Base-by-base conservation (phyloP, 2,329 filamentous ascomycete species). In the Diplodia seriata region DNA sequence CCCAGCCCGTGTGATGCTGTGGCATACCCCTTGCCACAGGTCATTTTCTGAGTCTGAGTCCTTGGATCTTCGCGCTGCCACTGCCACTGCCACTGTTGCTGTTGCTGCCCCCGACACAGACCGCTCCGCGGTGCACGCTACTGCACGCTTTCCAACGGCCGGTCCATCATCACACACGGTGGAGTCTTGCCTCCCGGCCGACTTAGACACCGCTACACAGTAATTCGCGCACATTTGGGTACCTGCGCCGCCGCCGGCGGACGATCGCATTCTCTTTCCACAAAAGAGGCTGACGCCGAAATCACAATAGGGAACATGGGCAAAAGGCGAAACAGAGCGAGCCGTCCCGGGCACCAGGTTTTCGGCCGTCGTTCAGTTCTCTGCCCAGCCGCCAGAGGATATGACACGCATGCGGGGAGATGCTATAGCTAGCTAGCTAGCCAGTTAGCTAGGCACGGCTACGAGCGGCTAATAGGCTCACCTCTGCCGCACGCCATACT, bases 251-350 rank as follows among this genome's bases (percentile, higher is more conserved):
- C 14, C 40, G 38, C 11, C 33, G 33, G 33, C 8, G 11, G 20
- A 9, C 3, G 15, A 49, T 9, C 40, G 29, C 59, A n/a, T 18
- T 38, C 40, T 61, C 57, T 33, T 51, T 11, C 59, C 59, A n/a
- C n/a, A 63, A 63, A 63, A 20, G 26, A 51, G 43, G 59, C 59
- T 63, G 43, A 63, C 43, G 18, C 43, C 43, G 43, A 9, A 47
- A n/a, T 20, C 8, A 5, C 33, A 12, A 47, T 47, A 20, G 43
- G 43, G 43, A 47, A 26, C 23, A 26, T 26, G 23, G 23, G 23
- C 23, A 26, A 47, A 47, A 47, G 40, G 40, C 23, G 36, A 23
- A n/a, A 43, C 29, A 43, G n/a, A 33, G 55, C 55, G 40, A 1
- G 43, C 7, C 11, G 43, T 47, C 43, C 43, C 43, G n/a, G 43